A percentile compares a stretch with the other conserved stretches of the same genome.
Conservation (phyloP, 768 basidiomycete genomes). For the Udeniomyces megalosporus region DNA sequence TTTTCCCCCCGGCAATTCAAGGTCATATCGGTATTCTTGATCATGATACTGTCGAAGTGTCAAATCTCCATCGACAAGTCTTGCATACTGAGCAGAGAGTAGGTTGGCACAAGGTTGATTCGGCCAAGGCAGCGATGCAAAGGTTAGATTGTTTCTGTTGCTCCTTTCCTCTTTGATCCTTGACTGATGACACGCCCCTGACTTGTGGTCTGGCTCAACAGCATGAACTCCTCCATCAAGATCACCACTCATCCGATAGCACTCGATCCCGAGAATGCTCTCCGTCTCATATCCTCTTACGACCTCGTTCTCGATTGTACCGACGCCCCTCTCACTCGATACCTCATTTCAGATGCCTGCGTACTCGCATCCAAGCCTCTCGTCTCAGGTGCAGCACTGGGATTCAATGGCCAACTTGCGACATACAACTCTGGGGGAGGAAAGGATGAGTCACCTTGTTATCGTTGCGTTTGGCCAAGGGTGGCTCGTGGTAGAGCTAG, state of each 20-base stretch:
- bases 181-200: not conserved
- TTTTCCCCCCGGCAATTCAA: constrained; percentile 25
- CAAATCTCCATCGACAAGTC: constrained; percentile 87
- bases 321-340: constrained; percentile 80
- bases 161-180: not conserved
- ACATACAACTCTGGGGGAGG: constrained; percentile 48
- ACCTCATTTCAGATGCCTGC: constrained; percentile 75
- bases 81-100: constrained; percentile 57
- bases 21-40: constrained; percentile 76
- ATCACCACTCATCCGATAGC: constrained; percentile 43
- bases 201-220: constrained; percentile 31
- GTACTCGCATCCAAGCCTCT: constrained; percentile 62
- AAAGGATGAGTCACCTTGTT: constrained; percentile 62
- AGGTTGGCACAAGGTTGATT: constrained; percentile 64
- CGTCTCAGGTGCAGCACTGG: constrained; percentile 76
- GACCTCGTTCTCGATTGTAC: constrained; percentile 83
- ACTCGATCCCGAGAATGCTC: constrained; percentile 39
- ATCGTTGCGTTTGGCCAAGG: constrained; percentile 79
- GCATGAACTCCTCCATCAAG: constrained; percentile 55
- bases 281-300: constrained; percentile 44
- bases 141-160: constrained; percentile 35
- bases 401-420: constrained; percentile 31
- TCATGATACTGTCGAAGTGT: constrained; percentile 69
- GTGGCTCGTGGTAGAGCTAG: constrained; percentile 32
- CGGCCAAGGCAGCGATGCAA: constrained; percentile 53